Conservation (phyloP, 75 land plant genomes). For the Isoetes taiwanensis region DNA sequence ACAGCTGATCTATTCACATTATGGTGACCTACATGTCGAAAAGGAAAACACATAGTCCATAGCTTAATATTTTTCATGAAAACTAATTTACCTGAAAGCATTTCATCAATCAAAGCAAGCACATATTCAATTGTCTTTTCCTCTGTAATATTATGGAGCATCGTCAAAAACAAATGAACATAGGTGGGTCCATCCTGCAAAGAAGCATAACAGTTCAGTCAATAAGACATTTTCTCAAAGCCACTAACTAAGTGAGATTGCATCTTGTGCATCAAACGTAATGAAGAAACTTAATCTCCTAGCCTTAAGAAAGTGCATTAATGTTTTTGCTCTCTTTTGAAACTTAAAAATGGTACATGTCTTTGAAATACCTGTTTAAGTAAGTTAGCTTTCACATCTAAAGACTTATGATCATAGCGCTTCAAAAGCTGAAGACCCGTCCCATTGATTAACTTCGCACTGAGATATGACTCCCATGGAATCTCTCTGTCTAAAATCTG, state of each 20-base stretch:
- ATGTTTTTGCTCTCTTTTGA: too few species aligned
- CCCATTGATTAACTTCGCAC: conserved; percentile 76
- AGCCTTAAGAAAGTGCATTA: too few species aligned
- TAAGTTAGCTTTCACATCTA: conserved; percentile 50
- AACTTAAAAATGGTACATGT: too few species aligned
- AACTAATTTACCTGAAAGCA: conserved; percentile 93
- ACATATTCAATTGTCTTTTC: conserved; percentile 94
- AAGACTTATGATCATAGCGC: conserved; percentile 75
- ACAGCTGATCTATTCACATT: too few species aligned
- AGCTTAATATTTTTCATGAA: too few species aligned
- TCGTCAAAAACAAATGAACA: conserved; percentile 57
- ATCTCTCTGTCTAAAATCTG: conserved; percentile 84
- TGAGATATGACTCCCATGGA: conserved; percentile 95
- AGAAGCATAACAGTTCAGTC: too few species aligned
- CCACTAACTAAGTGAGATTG: too few species aligned
- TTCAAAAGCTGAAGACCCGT: conserved; percentile 74
- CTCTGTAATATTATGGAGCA: conserved; percentile 65
- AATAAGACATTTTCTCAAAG: too few species aligned
- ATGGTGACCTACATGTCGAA: too few species aligned
- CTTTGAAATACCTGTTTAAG: conserved; percentile 82
- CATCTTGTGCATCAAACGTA: too few species aligned
- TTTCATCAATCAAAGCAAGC: conserved; percentile 83
- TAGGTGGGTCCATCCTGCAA: conserved; percentile 92
- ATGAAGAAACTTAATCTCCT: too few species aligned
- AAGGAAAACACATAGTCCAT: too few species aligned